These are phyloP conservation scores for Cercospora beticola DNA, from an alignment of 2,329 filamentous ascomycete genomes.

Conservation along the genomic window DNA sequence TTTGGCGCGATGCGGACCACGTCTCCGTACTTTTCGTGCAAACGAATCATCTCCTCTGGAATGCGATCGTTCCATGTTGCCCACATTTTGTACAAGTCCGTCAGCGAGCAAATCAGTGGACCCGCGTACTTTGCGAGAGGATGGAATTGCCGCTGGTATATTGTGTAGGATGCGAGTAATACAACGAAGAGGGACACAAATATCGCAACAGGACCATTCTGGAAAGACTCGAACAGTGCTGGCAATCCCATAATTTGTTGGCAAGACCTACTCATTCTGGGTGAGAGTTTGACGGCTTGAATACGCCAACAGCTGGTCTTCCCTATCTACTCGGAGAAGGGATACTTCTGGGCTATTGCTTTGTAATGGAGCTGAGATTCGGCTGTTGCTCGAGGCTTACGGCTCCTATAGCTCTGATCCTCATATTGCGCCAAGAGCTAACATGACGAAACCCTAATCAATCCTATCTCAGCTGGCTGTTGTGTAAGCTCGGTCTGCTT, in stretches of 20 bases:
- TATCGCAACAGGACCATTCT: background rate
- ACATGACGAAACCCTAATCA: background rate
- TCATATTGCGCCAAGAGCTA: no score
- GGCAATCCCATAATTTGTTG: no score
- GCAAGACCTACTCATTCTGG: no score
- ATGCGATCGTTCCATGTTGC: background rate
- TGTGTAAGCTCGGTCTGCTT: background rate
- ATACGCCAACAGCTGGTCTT: no score
- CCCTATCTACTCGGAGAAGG: background rate
- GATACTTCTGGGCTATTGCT: background rate
- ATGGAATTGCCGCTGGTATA: background rate
- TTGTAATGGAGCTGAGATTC: background rate
- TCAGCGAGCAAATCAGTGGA: slow-evolving; percentile 30
- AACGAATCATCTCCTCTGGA: background rate
- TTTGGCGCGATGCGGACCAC: slow-evolving; percentile 20
- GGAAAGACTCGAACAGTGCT: background rate
- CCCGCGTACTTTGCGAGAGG: slow-evolving; percentile 45
- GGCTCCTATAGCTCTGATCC: background rate
- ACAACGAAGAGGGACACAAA: background rate
- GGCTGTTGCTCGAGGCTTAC: background rate
- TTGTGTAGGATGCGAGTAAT: background rate
- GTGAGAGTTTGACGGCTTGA: no score
- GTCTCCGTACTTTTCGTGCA: slow-evolving; percentile 17
- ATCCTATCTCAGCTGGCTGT: background rate
- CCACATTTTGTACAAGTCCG: slow-evolving; percentile 4